Evolutionary conservation across 169 alveolate species (phyloP), one percentile per base, ranked within the genome.

Genomic region (Plasmodium coatneyi): DNA sequence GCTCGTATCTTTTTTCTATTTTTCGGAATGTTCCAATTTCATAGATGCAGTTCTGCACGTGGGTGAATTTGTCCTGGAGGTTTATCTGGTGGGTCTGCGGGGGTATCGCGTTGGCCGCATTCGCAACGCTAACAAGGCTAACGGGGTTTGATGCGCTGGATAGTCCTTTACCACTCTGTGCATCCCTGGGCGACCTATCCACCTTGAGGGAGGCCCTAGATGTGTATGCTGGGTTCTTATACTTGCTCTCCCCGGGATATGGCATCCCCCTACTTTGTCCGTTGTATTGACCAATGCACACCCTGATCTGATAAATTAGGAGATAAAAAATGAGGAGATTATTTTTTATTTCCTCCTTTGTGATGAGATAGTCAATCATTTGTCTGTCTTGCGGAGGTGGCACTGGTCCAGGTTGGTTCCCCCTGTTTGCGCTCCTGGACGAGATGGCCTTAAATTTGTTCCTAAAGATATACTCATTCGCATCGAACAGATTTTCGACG

Each of bases 341-440:
- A 76, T 86, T 86, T 76, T 86, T 86, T 22, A 86, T 86, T 36
- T 86, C 93, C 43, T 86, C 93, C 43, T 86, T 86, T 16, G 70
- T 16, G 39, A 32, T 25, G 14, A 86, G 70, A 30, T 86, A 86
- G 12, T 56, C 56, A 19, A 86, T 74, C 84, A 78, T 86, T n/a
- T 86, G 86, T n/a, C 71, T 86, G 36, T 56, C 79, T 43, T 86
- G 2, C 25, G 83, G 22, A n/a, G 56, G 10, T 12, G 32, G 19
- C 3, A 39, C 16, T 36, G 25, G n/a, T 86, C 25, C 71, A 25
- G 43, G 19, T 25, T n/a, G 56, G 6, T 7, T 4, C 28, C 28
- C 32, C 32, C 39, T 71, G 28, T 71, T 83, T 34, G 60, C 5
- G 41, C 14, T 49, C 54, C 39, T 81, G 25, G 52, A 36, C n/a